Base-by-base conservation (phyloP, 164 flowering plant genomes). In the Buxus sempervirens region DNA sequence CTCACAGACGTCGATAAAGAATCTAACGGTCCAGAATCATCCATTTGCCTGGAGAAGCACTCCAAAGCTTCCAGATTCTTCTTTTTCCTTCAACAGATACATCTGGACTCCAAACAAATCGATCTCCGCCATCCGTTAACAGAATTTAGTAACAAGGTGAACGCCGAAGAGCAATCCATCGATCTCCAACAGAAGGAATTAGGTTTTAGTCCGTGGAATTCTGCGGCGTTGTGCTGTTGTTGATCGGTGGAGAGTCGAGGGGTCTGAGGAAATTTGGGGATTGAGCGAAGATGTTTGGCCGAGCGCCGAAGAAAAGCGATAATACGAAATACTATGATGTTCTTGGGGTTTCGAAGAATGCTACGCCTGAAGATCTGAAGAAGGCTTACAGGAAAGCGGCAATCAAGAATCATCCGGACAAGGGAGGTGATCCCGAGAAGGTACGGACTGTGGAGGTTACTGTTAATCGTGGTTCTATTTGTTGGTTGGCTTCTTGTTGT, bases 351-450 rank as follows among this genome's bases (percentile, higher is more conserved):
- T 38, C 68, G 12, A 54, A 65, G 28, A 54, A 12, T 13, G 68
- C 68, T 32, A 27, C 60, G 22, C 68, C 21, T 49, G 60, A 65
- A 2, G 68, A 65, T n/a, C 21, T 65, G 60, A 55, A 65, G 68
- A 65, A 65, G 56, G 68, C 68, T 36, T 65, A 65, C 36, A 65
- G 38, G 32, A 65, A 65, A 20, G 60, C 68, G 4, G 68, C 68
- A 20, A 65, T 54, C 27, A 65, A 65, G 27, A 65, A 65, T 28
- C 68, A 65, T 55, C 68, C 68, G 0, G 60, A 65, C 27, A 65
- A 65, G 27, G 68, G 68, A 9, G 68, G 68, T 19, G 68, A 65
- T 38, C 60, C 51, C 9, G 68, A 65, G 28, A 65, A 65, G 68
- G 60, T 58, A 58, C 0, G 9, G 7, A 23, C 0, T 4, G 6